These are phyloP conservation scores for Populus hybrid DNA, from an alignment of 441 rosid species.

Conservation along the genomic window DNA sequence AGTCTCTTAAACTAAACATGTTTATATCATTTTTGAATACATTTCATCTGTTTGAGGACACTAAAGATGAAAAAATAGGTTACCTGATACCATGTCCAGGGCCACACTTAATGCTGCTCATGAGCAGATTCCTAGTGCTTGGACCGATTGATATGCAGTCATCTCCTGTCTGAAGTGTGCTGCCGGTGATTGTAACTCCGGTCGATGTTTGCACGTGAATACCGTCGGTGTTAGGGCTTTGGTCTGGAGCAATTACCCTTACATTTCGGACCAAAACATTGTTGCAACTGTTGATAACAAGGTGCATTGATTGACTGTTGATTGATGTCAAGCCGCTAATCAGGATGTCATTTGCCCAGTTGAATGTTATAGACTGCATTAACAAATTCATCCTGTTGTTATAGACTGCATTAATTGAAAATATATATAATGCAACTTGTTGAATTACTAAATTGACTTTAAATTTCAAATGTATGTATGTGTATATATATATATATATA, in stretches of 20 bases:
- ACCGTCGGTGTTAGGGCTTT: conserved; percentile 47
- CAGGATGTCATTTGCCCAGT: too few relatives aligned
- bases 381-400: too few relatives aligned
- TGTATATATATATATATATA: too few relatives aligned
- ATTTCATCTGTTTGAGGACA: not conserved
- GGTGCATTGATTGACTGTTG: too few relatives aligned
- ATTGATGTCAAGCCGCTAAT: too few relatives aligned
- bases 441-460: too few relatives aligned
- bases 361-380: too few relatives aligned
- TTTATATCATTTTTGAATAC: too few relatives aligned
- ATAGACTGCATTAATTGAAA: not conserved
- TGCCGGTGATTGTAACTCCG: conserved; percentile 26
- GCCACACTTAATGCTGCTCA: conserved; percentile 26
- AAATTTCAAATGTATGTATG: too few relatives aligned
- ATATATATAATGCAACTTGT: not conserved
- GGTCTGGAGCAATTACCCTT: conserved; percentile 23
- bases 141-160: conserved; percentile 47
- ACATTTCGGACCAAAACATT: too few relatives aligned
- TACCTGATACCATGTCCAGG: conserved; percentile 34
- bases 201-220: conserved; percentile 30
- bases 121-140: conserved; percentile 28
- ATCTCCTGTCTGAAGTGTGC: conserved; percentile 35
- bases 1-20: not conserved
- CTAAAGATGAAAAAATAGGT: not conserved
- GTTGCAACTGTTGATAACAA: too few relatives aligned